Percentiles rank a stretch among this genome's conserved stretches.
phyloP scores from a whole-genome alignment of 352 stramenopile species.

The Phytophthora crassamura region DNA sequence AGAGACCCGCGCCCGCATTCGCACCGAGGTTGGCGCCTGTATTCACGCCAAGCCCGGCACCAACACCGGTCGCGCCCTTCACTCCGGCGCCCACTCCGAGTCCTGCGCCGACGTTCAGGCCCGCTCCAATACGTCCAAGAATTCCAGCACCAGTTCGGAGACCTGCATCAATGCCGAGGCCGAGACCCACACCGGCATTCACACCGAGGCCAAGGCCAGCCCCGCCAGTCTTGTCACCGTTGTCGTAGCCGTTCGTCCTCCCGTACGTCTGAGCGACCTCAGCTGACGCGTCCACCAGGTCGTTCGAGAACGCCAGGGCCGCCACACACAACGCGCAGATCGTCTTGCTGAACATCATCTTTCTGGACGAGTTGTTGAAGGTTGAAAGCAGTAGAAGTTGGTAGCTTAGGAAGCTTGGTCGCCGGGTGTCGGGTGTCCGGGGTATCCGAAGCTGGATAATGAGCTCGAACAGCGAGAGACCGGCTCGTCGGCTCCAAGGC shows the following conservation, averaged over 20 bases:
- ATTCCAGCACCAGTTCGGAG: neutral
- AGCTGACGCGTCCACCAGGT: neutral
- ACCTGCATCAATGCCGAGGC: neutral
- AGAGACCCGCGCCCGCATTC: too few relatives aligned
- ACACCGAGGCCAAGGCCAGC: neutral
- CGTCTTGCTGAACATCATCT: too few relatives aligned
- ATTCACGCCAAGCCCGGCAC: neutral
- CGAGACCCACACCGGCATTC: neutral
- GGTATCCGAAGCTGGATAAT: conserved; percentile 7
- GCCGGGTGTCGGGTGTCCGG: conserved; percentile 1
- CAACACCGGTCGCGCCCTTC: too few relatives aligned
- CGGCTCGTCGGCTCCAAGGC: too few relatives aligned
- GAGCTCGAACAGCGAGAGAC: too few relatives aligned
- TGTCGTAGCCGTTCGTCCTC: neutral
- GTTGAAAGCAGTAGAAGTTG: too few relatives aligned
- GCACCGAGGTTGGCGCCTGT: too few relatives aligned
- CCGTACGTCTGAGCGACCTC: conserved; percentile 5
- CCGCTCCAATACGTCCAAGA: neutral
- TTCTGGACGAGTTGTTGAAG: too few relatives aligned
- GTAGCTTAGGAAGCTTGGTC: too few relatives aligned
- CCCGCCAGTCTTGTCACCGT: neutral
- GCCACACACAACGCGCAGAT: conserved; percentile 4
- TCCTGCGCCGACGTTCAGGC: neutral
- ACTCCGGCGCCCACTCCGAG: neutral
- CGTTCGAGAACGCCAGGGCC: conserved; percentile 5